These are phyloP conservation scores for Malus hybrid DNA, from an alignment of 331 rosid species.

Conservation along the genomic window DNA sequence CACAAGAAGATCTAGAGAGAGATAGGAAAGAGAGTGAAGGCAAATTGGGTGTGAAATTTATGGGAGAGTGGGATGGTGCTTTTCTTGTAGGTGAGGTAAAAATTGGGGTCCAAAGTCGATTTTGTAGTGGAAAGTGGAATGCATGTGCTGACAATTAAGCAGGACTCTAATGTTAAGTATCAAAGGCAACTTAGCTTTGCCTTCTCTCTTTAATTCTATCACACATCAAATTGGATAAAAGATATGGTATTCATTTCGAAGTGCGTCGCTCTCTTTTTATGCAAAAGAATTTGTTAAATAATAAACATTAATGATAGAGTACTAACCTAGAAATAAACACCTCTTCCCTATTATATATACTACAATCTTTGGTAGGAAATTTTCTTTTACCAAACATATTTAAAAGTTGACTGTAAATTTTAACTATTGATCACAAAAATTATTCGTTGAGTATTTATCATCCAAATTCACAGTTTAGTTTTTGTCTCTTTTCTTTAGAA, in stretches of 20 bases:
- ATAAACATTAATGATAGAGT: slow-evolving; percentile 18
- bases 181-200: slow-evolving; percentile 85
- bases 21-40: slow-evolving; percentile 1
- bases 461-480: too few species aligned
- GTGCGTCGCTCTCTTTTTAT: slow-evolving; percentile 60
- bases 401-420: too few species aligned
- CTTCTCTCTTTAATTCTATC: slow-evolving; percentile 25
- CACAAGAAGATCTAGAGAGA: not conserved
- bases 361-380: not conserved
- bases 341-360: not conserved
- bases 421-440: too few species aligned
- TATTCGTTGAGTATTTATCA: too few species aligned
- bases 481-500: too few species aligned
- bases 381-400: not conserved
- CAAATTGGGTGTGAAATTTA: slow-evolving; percentile 40
- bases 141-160: slow-evolving; percentile 86
- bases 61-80: slow-evolving; percentile 52
- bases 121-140: slow-evolving; percentile 91
- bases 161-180: slow-evolving; percentile 54
- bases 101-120: slow-evolving; percentile 83
- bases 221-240: slow-evolving; percentile 34
- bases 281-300: slow-evolving; percentile 4
- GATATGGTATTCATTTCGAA: slow-evolving; percentile 26
- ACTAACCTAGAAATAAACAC: slow-evolving; percentile 23
- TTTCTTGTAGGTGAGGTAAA: slow-evolving; percentile 92